Conservation (phyloP, 768 basidiomycete species). For the Thelephora ganbajun region DNA sequence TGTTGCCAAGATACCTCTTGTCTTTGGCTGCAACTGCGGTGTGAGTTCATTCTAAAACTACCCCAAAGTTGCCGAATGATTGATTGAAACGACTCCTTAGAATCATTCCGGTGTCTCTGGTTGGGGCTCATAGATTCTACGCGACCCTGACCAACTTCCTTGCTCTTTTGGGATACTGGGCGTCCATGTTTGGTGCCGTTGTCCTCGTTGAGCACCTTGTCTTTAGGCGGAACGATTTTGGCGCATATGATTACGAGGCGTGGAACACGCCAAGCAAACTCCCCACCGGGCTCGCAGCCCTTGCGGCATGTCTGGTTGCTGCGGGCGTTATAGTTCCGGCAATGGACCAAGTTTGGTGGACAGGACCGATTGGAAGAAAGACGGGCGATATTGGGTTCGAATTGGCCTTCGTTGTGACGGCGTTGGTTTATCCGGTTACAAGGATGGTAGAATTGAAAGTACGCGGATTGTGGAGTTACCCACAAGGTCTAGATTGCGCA, state of each 20-base stretch:
- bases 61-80: background rate
- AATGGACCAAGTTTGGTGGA: constrained; percentile 62
- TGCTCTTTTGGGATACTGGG: constrained; percentile 42
- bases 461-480: too few relatives aligned
- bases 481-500: too few relatives aligned
- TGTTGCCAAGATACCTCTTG: constrained; percentile 59
- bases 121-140: constrained; percentile 58
- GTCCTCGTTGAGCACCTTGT: constrained; percentile 53
- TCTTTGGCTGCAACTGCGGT: constrained; percentile 51
- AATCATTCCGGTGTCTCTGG: constrained; percentile 52
- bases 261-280: constrained; percentile 44
- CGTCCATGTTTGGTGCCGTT: constrained; percentile 38
- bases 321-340: constrained; percentile 46
- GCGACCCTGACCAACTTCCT: constrained; percentile 48
- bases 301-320: constrained; percentile 33
- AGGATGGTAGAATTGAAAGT: constrained; percentile 21
- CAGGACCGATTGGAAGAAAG: constrained; percentile 47
- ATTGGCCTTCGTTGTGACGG: constrained; percentile 35
- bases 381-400: constrained; percentile 67
- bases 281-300: constrained; percentile 50
- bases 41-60: constrained; percentile 23
- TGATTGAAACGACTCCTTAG: constrained; percentile 18
- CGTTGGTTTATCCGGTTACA: constrained; percentile 38
- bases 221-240: constrained; percentile 39
- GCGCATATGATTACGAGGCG: constrained; percentile 29